Conservation (phyloP, 352 stramenopile genomes). For the Phytophthora hybrid region DNA sequence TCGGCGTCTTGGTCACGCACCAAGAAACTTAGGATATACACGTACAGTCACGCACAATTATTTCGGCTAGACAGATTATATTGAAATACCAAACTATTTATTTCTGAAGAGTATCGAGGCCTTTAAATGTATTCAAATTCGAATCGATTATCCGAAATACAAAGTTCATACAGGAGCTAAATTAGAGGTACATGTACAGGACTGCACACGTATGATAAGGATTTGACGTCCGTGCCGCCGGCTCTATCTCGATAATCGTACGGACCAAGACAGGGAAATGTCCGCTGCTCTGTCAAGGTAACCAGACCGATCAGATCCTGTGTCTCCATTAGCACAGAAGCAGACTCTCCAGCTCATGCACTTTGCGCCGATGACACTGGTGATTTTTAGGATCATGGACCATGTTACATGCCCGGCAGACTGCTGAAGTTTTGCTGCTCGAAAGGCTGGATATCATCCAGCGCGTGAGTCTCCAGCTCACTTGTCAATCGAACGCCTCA, state of each 20-base stretch:
- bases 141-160: neutral
- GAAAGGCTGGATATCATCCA: constrained; percentile 2
- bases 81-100: neutral
- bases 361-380: constrained; percentile 8
- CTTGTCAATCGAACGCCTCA: constrained; percentile 10
- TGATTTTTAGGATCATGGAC: constrained; percentile 15
- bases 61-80: neutral
- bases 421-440: constrained; percentile 2
- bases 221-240: constrained; percentile 11
- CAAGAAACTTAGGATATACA: neutral
- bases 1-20: neutral
- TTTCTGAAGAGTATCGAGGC: neutral
- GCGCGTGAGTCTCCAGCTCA: constrained; percentile 5
- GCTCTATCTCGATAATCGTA: constrained; percentile 22
- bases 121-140: neutral
- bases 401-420: constrained; percentile 1
- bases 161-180: neutral
- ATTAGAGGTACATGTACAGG: neutral
- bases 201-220: constrained; percentile 2
- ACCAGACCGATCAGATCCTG: constrained; percentile 28
- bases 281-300: constrained; percentile 12
- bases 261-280: neutral
- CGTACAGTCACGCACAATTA: neutral
- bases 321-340: constrained; percentile 7
- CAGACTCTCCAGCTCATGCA: constrained; percentile 3